Evolutionary conservation across 164 flowering plant genomes (phyloP), one percentile per base, ranked within the genome.

Genomic region (Brasenia schreberi): DNA sequence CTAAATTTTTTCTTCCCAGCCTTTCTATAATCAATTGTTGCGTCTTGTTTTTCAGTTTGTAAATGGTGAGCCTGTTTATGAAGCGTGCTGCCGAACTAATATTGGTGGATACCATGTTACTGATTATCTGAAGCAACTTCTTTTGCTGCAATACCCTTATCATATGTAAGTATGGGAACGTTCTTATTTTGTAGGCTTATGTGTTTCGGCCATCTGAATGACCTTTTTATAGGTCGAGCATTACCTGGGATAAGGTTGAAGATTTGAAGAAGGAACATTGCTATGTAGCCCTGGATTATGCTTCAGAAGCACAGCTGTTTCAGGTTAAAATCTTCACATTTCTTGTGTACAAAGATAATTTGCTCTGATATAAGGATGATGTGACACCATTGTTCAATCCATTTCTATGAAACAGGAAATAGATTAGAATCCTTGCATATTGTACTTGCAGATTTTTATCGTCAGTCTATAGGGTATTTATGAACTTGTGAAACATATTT

Each of bases 201-300:
- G 2, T 61, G 12, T 7, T 14, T 10, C 63, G 5, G 18, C 18
- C 18, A n/a, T 61, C 18, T 18, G 18, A 23, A 18, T 61, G 18
- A 61, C 4, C 63, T 11, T 61, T 62, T 60, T 63, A 73, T 64
- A 95, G 99, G 78, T 65, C 88, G 49, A 84, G 77, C 76, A 73
- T 95, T 69, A 84, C 94, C 58, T 92, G 97, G 99, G 99, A 90
- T 71, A 95, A 92, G 78, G 94, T 83, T 76, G 99, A 95, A 83
- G 97, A 90, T 71, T 83, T 95, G 77, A 95, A 92, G 79, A 85
- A 88, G 87, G 99, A 94, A 72, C 94, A 94, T 71, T 88, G 99
- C 74, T 94, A 87, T 71, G 78, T 94, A 68, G 87, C 99, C 23
- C 76, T 70, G n/a, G 94, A 91, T 78, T 91, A 94, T 81, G 79